Percentiles rank a stretch among this genome's conserved stretches.
phyloP scores from a whole-genome alignment of 164 flowering plant species.

The Liquidambar formosana region DNA sequence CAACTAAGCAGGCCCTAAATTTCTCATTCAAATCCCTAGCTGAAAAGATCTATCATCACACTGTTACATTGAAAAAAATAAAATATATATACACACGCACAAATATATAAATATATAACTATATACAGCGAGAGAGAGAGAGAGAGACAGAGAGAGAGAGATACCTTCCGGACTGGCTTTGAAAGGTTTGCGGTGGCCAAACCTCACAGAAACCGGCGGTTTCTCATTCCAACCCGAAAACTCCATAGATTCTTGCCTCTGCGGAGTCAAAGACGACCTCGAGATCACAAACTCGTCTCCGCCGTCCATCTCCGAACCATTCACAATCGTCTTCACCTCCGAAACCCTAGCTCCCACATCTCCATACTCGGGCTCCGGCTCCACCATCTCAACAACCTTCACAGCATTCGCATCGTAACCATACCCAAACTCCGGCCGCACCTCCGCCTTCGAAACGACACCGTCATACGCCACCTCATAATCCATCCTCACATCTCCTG shows the following conservation, averaged over 20 bases:
- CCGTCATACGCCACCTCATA: constrained; percentile 1
- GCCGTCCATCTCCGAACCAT: constrained; percentile 10
- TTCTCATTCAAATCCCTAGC: background rate
- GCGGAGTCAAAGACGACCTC: constrained; percentile 25
- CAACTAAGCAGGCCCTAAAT: too few relatives aligned
- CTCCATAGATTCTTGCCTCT: constrained; percentile 37
- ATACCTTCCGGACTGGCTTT: constrained; percentile 77
- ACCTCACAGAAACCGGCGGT: constrained; percentile 59
- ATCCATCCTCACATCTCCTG: background rate
- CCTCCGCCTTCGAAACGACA: background rate
- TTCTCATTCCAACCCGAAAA: constrained; percentile 32
- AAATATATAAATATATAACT: too few relatives aligned
- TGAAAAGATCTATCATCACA: too few relatives aligned
- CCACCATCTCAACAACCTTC: constrained; percentile 4
- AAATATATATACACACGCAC: too few relatives aligned
- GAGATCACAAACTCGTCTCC: constrained; percentile 37
- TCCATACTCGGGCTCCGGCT: background rate
- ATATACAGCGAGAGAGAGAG: constrained; percentile 3
- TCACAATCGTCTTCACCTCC: constrained; percentile 10
- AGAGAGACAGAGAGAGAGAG: background rate
- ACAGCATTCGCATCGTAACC: constrained; percentile 1
- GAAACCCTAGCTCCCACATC: background rate
- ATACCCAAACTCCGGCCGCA: constrained; percentile 5
- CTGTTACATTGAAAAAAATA: too few relatives aligned
- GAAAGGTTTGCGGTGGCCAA: constrained; percentile 53